Conservation (phyloP, 2,329 filamentous ascomycete species). For the Aspergillus caelatus region DNA sequence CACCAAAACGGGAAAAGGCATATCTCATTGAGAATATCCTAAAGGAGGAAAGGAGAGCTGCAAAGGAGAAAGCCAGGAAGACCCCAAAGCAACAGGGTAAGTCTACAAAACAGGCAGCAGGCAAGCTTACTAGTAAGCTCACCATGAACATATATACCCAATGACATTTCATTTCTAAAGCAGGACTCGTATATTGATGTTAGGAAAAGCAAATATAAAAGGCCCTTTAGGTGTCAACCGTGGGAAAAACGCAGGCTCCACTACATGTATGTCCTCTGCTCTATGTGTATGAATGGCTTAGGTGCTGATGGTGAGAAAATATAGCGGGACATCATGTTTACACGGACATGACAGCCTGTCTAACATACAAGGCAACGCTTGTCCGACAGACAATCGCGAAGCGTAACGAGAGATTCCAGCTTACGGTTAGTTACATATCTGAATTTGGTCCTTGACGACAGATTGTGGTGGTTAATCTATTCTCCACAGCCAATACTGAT, state of each 20-base stretch:
- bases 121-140: background rate
- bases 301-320: background rate
- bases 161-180: background rate
- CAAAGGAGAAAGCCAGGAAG: conserved; percentile 7
- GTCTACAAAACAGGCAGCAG: background rate
- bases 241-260: background rate
- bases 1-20: conserved; percentile 36
- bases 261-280: conserved; percentile 3
- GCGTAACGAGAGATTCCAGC: conserved; percentile 59
- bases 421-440: conserved; percentile 52
- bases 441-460: background rate
- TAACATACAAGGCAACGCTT: conserved; percentile 66
- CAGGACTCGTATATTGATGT: background rate
- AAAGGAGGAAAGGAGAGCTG: conserved; percentile 26
- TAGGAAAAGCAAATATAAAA: background rate
- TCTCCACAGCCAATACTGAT: background rate
- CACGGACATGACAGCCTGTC: conserved; percentile 59
- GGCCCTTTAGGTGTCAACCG: background rate
- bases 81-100: background rate
- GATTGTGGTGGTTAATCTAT: background rate
- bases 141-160: background rate
- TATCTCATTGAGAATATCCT: conserved; percentile 45
- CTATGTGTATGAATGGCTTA: background rate
- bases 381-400: conserved; percentile 56
- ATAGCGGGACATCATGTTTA: conserved; percentile 67